phyloP scores from a whole-genome alignment of 2,329 filamentous ascomycete species.

The Rhinocladiella mackenziei region DNA sequence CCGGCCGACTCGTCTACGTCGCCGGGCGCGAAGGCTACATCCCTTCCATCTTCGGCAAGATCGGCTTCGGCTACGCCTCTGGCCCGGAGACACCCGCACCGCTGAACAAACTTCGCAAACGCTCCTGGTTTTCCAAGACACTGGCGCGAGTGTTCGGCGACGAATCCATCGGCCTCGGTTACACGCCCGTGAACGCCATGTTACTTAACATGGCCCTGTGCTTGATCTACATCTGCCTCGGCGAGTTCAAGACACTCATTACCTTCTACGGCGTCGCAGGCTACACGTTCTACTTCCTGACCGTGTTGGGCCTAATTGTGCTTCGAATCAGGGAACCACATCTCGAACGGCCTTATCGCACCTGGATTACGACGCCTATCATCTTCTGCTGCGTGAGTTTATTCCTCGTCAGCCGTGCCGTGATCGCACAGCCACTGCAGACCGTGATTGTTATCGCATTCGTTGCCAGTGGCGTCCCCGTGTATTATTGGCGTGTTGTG shows the following conservation, averaged over 20 bases:
- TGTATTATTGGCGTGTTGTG: slow-evolving; percentile 84
- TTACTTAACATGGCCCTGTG: slow-evolving; percentile 74
- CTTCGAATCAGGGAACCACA: slow-evolving; percentile 81
- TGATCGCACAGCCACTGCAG: slow-evolving; percentile 88
- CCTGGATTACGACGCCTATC: slow-evolving; percentile 95
- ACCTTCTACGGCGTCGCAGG: slow-evolving; percentile 98
- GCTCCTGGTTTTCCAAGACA: slow-evolving; percentile 56
- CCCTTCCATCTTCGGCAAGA: slow-evolving; percentile 73
- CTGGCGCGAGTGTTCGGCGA: slow-evolving; percentile 67
- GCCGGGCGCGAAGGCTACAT: slow-evolving; percentile 95
- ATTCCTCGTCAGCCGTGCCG: slow-evolving; percentile 80
- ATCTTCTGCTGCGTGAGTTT: slow-evolving; percentile 97
- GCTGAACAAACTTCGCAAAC: slow-evolving; percentile 39
- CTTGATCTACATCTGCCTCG: slow-evolving; percentile 71
- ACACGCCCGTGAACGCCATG: slow-evolving; percentile 91
- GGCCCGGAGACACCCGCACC: slow-evolving; percentile 26
- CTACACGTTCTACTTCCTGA: slow-evolving; percentile 96
- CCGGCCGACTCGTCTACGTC: slow-evolving; percentile 84
- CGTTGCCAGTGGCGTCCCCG: slow-evolving; percentile 73
- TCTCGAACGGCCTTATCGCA: slow-evolving; percentile 85
- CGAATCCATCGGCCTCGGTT: slow-evolving; percentile 74
- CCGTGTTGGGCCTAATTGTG: slow-evolving; percentile 87
- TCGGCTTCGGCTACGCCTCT: slow-evolving; percentile 59
- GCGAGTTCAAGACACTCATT: slow-evolving; percentile 85
- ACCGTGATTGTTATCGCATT: slow-evolving; percentile 83